These are phyloP conservation scores for Metschnikowia orientalis DNA, from an alignment of 805 yeast genomes.

Conservation along the genomic window DNA sequence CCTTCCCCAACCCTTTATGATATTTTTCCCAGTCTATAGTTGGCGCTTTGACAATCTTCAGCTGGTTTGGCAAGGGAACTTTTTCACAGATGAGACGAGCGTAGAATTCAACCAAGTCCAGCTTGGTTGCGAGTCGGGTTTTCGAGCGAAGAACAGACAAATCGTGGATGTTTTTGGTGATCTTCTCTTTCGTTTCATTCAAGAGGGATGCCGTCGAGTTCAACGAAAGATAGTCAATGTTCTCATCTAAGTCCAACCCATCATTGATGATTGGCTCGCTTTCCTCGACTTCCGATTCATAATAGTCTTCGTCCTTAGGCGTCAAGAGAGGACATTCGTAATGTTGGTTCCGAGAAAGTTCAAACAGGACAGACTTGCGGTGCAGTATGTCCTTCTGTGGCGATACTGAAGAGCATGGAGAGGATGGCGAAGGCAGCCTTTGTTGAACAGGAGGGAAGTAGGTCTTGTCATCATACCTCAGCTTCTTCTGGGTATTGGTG, in stretches of 20 bases:
- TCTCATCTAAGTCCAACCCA: conserved; percentile 18
- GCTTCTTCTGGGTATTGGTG: conserved; percentile 29
- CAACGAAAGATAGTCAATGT: conserved; percentile 37
- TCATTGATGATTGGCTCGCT: conserved; percentile 4
- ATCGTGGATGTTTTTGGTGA: conserved; percentile 27
- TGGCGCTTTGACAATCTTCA: conserved; percentile 31
- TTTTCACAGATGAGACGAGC: conserved; percentile 32
- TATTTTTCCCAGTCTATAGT: conserved; percentile 36
- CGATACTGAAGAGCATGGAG: conserved; percentile 21
- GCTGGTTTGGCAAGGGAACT: conserved; percentile 32
- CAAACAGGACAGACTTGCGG: conserved; percentile 27
- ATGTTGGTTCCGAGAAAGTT: conserved; percentile 21
- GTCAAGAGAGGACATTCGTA: conserved; percentile 38
- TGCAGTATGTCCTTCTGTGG: conserved; percentile 19
- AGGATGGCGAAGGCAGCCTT: conserved; percentile 25
- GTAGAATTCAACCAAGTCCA: conserved; percentile 30
- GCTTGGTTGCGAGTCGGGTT: conserved; percentile 19
- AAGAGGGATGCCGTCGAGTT: conserved; percentile 30
- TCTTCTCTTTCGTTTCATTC: conserved; percentile 19
- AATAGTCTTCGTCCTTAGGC: conserved; percentile 40
- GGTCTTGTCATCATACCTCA: conserved; percentile 18
- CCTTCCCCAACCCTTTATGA: conserved; percentile 26
- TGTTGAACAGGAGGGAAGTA: conserved; percentile 19
- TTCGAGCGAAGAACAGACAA: conserved; percentile 23
- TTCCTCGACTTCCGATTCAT: conserved; percentile 18